Evolutionary conservation across 1,284 basidiomycete species (phyloP), one percentile per base, ranked within the genome.

Genomic region (Cystobasidium pallidum): DNA sequence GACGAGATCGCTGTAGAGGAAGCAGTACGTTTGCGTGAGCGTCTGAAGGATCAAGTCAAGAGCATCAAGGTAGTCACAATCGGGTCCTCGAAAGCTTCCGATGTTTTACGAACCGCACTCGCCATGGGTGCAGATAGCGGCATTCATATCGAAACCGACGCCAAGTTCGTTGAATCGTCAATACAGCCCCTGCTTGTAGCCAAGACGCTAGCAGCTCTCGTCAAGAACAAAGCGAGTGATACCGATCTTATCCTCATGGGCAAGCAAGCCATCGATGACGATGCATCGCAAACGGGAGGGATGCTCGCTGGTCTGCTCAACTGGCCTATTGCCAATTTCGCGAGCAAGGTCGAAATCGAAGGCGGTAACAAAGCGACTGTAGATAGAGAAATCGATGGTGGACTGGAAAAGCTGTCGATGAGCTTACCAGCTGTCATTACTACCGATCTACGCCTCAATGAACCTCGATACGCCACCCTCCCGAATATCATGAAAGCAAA

Each of bases 221-320:
- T 97, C 72, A 86, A 89, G 72, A 85, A 89, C 77, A 84, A 88
- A 76, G 86, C 86, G 74, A 82, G 81, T 57, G 80, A 81, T 61
- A 84, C 85, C 41, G 94, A 98, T 78, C 78, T 99, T 72, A 89
- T 99, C 66, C 94, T 99, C 75, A 86, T 97, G 83, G 95, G 96
- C n/a, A 99, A 99, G 83, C 95, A 99, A 82, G 91, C 95, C 13
- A 99, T 99, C 78, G 95, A 99, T 82, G 94, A 96, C 78, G 95
- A 99, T 81, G 86, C 91, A 2, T 91, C 92, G n/a, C 90, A 94
- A 83, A 98, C 95, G 8, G 95, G 95, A 0, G 94, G 97, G 80
- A 98, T 98, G 91, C 86, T 99, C 47, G 94, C 95, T 21, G 95
- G 93, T 2, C 83, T 98, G 78, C 83, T 97, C 77, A 88, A 89